These are phyloP conservation scores for Lasiosphaeriaceae sp. DNA, from an alignment of 495 filamentous ascomycete genomes.

Conservation along the genomic window DNA sequence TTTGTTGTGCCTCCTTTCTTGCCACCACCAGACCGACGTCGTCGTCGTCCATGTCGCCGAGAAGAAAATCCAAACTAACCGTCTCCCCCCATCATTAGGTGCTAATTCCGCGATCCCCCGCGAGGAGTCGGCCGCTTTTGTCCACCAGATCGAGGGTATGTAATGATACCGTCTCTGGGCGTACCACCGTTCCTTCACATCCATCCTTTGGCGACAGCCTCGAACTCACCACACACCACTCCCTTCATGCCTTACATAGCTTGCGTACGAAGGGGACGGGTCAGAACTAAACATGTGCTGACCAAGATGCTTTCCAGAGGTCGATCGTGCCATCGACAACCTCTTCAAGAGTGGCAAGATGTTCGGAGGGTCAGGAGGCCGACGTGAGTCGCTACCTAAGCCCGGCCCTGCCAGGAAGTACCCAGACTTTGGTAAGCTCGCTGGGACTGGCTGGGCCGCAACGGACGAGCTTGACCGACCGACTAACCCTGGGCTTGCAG, in stretches of 20 bases:
- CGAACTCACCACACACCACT: neutral
- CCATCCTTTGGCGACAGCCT: neutral
- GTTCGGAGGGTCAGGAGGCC: conserved; percentile 61
- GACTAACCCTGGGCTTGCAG: conserved; percentile 30
- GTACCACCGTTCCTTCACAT: neutral
- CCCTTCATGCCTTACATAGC: too few relatives aligned
- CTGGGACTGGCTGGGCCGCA: conserved; percentile 26
- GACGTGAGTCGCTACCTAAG: conserved; percentile 82
- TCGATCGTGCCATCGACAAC: conserved; percentile 94
- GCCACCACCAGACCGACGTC: neutral
- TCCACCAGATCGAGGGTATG: conserved; percentile 89
- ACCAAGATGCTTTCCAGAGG: conserved; percentile 56
- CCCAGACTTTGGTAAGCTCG: conserved; percentile 50
- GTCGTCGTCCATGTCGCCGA: neutral
- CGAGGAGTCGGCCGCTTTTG: conserved; percentile 77
- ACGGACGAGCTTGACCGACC: conserved; percentile 13
- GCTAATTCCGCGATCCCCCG: conserved; percentile 72
- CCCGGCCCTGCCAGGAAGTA: conserved; percentile 56
- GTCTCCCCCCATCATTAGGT: conserved; percentile 47
- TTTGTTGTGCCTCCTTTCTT: conserved; percentile 28
- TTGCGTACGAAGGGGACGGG: neutral
- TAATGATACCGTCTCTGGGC: conserved; percentile 15
- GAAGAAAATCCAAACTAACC: conserved; percentile 26
- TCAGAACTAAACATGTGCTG: conserved; percentile 13
- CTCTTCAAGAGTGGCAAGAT: conserved; percentile 93